phyloP scores from a whole-genome alignment of 306 rosid species.

The Pyrus communis region DNA sequence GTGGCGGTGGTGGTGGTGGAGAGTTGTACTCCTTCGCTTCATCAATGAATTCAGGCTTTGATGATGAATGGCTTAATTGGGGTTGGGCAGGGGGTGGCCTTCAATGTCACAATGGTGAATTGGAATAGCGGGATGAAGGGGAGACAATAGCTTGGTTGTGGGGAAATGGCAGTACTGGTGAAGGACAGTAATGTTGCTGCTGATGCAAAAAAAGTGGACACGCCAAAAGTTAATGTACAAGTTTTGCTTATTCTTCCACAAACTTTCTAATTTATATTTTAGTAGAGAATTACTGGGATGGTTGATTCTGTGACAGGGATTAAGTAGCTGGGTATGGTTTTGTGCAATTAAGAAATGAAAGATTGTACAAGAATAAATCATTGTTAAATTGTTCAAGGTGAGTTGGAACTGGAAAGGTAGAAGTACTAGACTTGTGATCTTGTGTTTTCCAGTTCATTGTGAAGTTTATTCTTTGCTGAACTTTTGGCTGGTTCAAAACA shows the following conservation, averaged over 20 bases:
- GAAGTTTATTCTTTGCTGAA: no score
- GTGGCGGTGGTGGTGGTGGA: constrained; percentile 7
- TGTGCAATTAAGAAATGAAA: neutral
- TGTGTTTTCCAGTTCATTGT: no score
- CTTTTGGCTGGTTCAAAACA: no score
- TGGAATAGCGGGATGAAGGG: constrained; percentile 31
- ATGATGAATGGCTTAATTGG: constrained; percentile 45
- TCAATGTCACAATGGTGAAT: constrained; percentile 8
- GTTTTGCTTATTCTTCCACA: neutral
- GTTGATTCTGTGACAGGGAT: neutral
- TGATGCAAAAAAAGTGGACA: neutral
- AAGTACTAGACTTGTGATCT: neutral
- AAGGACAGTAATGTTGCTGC: constrained; percentile 2
- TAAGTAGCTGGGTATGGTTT: neutral
- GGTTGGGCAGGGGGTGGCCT: constrained; percentile 31
- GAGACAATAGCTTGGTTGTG: constrained; percentile 32
- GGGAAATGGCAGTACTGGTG: constrained; percentile 27
- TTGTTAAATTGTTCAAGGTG: neutral
- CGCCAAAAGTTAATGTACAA: neutral
- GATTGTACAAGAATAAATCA: neutral
- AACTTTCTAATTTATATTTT: neutral
- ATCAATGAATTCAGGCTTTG: constrained; percentile 31
- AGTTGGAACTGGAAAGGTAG: neutral
- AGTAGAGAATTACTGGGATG: neutral
- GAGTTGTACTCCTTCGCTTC: constrained; percentile 32